phyloP scores from a whole-genome alignment of 768 basidiomycete genomes.

The Termitomyces heimii region DNA sequence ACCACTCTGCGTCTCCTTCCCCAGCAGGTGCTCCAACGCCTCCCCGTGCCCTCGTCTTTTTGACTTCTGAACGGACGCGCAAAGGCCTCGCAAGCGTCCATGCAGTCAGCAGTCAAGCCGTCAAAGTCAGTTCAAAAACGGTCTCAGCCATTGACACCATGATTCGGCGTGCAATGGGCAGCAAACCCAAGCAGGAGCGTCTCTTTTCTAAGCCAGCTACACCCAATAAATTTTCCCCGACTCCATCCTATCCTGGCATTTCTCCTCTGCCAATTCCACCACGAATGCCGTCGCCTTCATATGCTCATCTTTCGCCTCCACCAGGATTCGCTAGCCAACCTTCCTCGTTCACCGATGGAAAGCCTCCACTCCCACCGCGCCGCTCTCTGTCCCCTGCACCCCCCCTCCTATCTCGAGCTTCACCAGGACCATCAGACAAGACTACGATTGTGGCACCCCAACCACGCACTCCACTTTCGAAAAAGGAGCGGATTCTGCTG shows the following conservation, averaged over 20 bases:
- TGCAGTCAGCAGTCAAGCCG: slow-evolving; percentile 58
- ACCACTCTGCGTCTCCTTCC: slow-evolving; percentile 20
- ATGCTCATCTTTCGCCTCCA: slow-evolving; percentile 15
- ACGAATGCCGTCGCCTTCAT: slow-evolving; percentile 12
- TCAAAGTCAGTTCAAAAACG: slow-evolving; percentile 59
- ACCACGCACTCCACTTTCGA: slow-evolving; percentile 28
- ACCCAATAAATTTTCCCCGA: slow-evolving; percentile 5
- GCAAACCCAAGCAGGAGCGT: slow-evolving; percentile 27
- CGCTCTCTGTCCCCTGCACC: slow-evolving; percentile 24
- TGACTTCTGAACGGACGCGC: slow-evolving; percentile 53
- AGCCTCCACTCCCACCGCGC: slow-evolving; percentile 28
- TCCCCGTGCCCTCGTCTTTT: slow-evolving; percentile 47
- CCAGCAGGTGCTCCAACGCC: slow-evolving; percentile 15
- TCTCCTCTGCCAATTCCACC: slow-evolving; percentile 12
- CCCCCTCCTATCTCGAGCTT: slow-evolving; percentile 28
- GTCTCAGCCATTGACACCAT: slow-evolving; percentile 53
- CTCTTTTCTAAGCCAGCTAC: slow-evolving; percentile 5
- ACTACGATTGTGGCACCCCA: slow-evolving; percentile 4
- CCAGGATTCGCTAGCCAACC: slow-evolving; percentile 8
- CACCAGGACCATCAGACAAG: slow-evolving; percentile 5
- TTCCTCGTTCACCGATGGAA: slow-evolving; percentile 5
- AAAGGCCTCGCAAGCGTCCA: slow-evolving; percentile 57
- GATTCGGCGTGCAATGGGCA: slow-evolving; percentile 52
- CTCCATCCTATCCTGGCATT: background rate
- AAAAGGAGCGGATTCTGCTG: slow-evolving; percentile 44